Conservation (phyloP, 2,329 filamentous ascomycete species). For the Laburnicola sp. region DNA sequence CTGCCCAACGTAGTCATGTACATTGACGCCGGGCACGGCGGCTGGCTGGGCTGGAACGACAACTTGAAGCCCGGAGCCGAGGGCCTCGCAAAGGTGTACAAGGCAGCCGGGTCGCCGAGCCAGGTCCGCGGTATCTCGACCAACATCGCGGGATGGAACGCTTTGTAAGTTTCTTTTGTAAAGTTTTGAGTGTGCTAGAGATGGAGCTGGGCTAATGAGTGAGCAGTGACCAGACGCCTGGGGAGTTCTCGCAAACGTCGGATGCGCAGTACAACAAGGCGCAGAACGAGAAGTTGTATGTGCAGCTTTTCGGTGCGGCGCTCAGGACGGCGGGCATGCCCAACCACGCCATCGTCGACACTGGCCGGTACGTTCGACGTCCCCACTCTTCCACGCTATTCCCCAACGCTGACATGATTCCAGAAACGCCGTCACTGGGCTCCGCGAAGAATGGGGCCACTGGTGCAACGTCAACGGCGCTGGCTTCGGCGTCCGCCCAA, state of each 20-base stretch:
- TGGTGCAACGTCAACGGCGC: slow-evolving; percentile 34
- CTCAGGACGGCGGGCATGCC: slow-evolving; percentile 20
- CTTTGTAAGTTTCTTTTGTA: slow-evolving; percentile 22
- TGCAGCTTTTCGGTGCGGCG: slow-evolving; percentile 2
- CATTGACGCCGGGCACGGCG: slow-evolving; percentile 36
- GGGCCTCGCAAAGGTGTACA: slow-evolving; percentile 30
- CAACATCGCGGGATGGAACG: slow-evolving; percentile 36
- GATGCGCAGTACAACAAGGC: slow-evolving; percentile 24
- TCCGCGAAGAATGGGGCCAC: slow-evolving; percentile 31
- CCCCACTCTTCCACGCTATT: too few relatives aligned
- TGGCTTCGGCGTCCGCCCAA: slow-evolving; percentile 27
- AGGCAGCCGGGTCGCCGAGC: slow-evolving; percentile 26
- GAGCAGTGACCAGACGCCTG: slow-evolving; percentile 29
- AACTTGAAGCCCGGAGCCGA: slow-evolving; percentile 32
- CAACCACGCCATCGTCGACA: slow-evolving; percentile 34
- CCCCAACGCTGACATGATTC: slow-evolving; percentile 5
- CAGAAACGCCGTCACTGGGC: slow-evolving; percentile 22
- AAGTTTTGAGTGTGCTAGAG: slow-evolving; percentile 32
- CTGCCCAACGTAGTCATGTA: slow-evolving; percentile 34
- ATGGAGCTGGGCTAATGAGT: slow-evolving; percentile 19
- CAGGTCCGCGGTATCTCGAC: slow-evolving; percentile 32
- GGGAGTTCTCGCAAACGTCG: slow-evolving; percentile 23
- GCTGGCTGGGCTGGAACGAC: slow-evolving; percentile 37
- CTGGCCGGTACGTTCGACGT: slow-evolving; percentile 20
- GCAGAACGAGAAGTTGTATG: slow-evolving; percentile 4